Base-by-base conservation (phyloP, 2,329 filamentous ascomycete species). In the Cladosporium colombiae region DNA sequence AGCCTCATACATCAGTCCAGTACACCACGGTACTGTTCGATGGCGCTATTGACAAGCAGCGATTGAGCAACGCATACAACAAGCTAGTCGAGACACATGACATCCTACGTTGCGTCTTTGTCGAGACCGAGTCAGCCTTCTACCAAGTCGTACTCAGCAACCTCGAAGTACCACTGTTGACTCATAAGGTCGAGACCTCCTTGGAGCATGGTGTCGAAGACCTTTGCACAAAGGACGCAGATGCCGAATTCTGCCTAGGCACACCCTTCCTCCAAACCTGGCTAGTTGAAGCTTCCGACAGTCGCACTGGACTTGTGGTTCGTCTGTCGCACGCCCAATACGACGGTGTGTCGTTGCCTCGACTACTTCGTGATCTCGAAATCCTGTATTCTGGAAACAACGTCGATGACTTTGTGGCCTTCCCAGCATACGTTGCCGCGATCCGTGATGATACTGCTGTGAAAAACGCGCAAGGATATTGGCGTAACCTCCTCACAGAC, bases 21-120 rank as follows among this genome's bases (percentile, higher is more conserved):
- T 90, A 91, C 72, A 87, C 87, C 67, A 80, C 88, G 66, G 86
- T 91, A 74, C 86, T 86, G 75, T 84, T 91, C 63, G 81, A 86
- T 27, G 81, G 79, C 0, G 68, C 71, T 0, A 77, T 89, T 14
- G 78, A 89, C 61, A 71, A 80, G 16, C 75, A 79, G 13, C 80
- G 81, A 14, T 80, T 89, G 27, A 77, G 83, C 35, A 67, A 76
- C 21, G 81, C 81, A 57, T 88, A 85, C 68, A 80, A 82, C 58
- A 78, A 86, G 37, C 82, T 90, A 3, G 84, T 90, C 1, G 76
- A 65, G 78, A 82, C 65, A 78, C 81, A 25, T 5, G 75, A 73
- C 5, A 78, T 77, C 50, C 75, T 63, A 18, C 74, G 80, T 2
- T 81, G 80, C 6, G 72, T 78, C 2, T 74, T 80, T n/a, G 70